Percentiles rank a stretch among this genome's conserved stretches.
phyloP scores from a whole-genome alignment of 768 basidiomycete species.

The Paxillus ammoniavirescens region DNA sequence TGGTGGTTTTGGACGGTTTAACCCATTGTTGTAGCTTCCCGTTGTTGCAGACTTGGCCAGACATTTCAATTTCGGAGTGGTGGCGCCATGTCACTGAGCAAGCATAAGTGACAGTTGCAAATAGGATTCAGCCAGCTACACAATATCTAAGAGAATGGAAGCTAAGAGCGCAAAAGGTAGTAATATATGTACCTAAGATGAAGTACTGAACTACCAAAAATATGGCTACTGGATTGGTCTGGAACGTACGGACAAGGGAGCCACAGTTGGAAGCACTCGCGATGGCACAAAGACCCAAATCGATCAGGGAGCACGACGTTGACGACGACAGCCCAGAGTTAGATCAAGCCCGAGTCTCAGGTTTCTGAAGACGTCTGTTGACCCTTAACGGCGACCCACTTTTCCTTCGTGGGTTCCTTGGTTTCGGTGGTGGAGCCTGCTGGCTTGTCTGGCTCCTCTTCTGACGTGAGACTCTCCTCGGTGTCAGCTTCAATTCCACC shows the following conservation, averaged over 20 bases:
- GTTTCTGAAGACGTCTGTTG: conserved; percentile 27
- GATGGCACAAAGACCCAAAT: conserved; percentile 19
- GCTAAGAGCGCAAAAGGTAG: not conserved
- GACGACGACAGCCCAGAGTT: not conserved
- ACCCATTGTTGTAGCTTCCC: not conserved
- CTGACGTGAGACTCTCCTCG: conserved; percentile 74
- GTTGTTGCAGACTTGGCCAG: not conserved
- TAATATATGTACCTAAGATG: conserved; percentile 7
- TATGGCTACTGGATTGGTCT: conserved; percentile 22
- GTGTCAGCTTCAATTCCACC: conserved; percentile 68
- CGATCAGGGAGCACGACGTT: not conserved
- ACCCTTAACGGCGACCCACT: conserved; percentile 76
- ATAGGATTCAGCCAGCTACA: not conserved
- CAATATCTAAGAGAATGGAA: not conserved
- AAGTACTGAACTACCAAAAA: conserved; percentile 9
- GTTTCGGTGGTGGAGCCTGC: conserved; percentile 12
- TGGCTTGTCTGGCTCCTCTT: conserved; percentile 56
- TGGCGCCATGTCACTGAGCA: no score
- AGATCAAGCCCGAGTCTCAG: not conserved
- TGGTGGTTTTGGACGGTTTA: not conserved
- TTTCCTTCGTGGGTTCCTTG: conserved; percentile 51
- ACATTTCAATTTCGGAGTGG: no score
- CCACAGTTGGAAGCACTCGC: conserved; percentile 16
- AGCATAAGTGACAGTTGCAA: not conserved
- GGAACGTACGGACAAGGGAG: conserved; percentile 18